Evolutionary conservation across 495 filamentous ascomycete genomes (phyloP), one percentile per base, ranked within the genome.

Genomic region (Aspergillus nidulans): DNA sequence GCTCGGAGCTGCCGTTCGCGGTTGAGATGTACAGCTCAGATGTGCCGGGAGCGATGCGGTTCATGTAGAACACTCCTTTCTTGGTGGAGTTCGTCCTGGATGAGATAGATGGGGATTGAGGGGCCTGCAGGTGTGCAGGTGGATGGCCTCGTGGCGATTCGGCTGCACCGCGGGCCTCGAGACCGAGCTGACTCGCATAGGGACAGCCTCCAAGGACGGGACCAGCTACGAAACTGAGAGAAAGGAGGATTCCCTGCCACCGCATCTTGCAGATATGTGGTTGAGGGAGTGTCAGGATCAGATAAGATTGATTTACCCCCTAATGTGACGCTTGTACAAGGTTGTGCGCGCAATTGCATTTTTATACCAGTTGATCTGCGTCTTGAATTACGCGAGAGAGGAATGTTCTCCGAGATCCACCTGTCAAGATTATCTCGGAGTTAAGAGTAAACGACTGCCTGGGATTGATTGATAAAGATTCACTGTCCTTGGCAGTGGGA

Each of bases 11-110:
- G 19, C 70, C 67, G 41, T 75, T 63, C 0, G 58, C 56, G 30
- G 71, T 62, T 41, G 69, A 62, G 8, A 75, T 60, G 36, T 69
- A 75, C 0, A 73, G 49, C 26, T 62, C 23, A 4, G 70, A 72
- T 0, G 52, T 62, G 0, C 61, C 62, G 0, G 72, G 69, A 7
- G 57, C 58, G 47, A 75, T 71, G 9, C 70, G 64, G 51, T 73
- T 75, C 69, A 68, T 66, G 21, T 57, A 42, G 26, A 72, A 58
- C 0, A 67, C 50, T 10, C 63, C 63, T 13, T 70, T 63, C 20
- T 60, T 65, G 18, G 40, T 19, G 19, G 7, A 6, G 6, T 16
- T 7, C 13, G 10, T 43, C 18, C 12, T 43, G 40, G 16, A 19
- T 19, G 40, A 16, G 34, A 15, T 4, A 4, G 3, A 12, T 38